These are phyloP conservation scores for Phyllosticta citribraziliensis DNA, from an alignment of 2,329 filamentous ascomycete genomes.

Conservation along the genomic window DNA sequence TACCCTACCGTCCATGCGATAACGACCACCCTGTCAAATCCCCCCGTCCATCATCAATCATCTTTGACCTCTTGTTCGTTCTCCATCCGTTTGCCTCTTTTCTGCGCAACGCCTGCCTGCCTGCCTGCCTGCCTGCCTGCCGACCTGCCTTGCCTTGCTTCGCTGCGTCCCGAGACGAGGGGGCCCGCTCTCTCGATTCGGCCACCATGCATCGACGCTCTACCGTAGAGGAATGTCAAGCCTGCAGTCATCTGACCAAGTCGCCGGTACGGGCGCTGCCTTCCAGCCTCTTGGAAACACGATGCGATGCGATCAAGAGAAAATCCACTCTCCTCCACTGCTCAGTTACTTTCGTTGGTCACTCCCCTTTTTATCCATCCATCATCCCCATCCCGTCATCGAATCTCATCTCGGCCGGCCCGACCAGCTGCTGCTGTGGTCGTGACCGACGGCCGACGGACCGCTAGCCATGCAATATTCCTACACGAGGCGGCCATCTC, in stretches of 20 bases:
- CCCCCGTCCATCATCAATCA: background rate
- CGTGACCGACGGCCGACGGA: too few relatives aligned
- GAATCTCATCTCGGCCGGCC: too few relatives aligned
- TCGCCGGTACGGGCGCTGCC: background rate
- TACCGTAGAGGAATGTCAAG: background rate
- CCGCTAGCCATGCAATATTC: too few relatives aligned
- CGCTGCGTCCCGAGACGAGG: background rate
- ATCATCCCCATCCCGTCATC: too few relatives aligned
- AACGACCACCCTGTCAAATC: background rate
- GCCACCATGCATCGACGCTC: background rate
- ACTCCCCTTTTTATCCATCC: too few relatives aligned
- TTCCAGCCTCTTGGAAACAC: background rate
- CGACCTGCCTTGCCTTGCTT: background rate
- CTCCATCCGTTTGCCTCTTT: too few relatives aligned
- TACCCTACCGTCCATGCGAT: background rate
- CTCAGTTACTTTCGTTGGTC: too few relatives aligned
- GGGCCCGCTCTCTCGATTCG: background rate
- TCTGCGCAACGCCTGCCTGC: background rate
- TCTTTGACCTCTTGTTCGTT: background rate
- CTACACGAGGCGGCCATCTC: too few relatives aligned
- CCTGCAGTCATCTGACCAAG: background rate
- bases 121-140: background rate
- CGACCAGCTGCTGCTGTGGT: too few relatives aligned
- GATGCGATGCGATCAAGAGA: background rate
- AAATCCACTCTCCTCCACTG: background rate